These are phyloP conservation scores for Pseudogymnoascus sp. DNA, from an alignment of 2,329 filamentous ascomycete genomes.

Conservation along the genomic window DNA sequence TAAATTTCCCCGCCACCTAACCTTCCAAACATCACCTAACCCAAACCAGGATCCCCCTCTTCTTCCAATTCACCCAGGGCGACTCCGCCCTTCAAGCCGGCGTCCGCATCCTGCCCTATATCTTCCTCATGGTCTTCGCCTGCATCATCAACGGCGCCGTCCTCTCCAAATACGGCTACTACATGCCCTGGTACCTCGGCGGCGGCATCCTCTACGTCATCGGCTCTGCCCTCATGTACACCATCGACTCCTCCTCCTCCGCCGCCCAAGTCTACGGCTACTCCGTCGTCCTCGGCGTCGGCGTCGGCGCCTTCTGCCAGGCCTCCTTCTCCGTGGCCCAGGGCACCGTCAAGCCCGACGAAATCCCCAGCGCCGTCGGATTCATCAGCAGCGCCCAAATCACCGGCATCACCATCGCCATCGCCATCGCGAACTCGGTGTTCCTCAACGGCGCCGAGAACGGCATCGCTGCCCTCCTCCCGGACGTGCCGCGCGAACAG, in stretches of 20 bases:
- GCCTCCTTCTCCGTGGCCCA: slow-evolving; percentile 34
- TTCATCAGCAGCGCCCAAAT: slow-evolving; percentile 35
- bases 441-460: slow-evolving; percentile 32
- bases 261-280: slow-evolving; percentile 22
- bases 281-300: slow-evolving; percentile 28
- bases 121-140: slow-evolving; percentile 30
- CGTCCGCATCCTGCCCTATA: slow-evolving; percentile 32
- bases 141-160: slow-evolving; percentile 30
- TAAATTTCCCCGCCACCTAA: neutral
- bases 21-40: slow-evolving; percentile 35
- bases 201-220: slow-evolving; percentile 31
- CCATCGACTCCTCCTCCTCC: slow-evolving; percentile 16
- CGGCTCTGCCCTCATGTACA: slow-evolving; percentile 29
- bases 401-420: slow-evolving; percentile 30
- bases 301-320: slow-evolving; percentile 30
- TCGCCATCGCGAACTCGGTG: slow-evolving; percentile 33
- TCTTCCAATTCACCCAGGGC: slow-evolving; percentile 44
- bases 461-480: slow-evolving; percentile 26
- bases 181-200: slow-evolving; percentile 34
- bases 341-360: slow-evolving; percentile 27
- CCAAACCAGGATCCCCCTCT: slow-evolving; percentile 42
- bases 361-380: slow-evolving; percentile 31
- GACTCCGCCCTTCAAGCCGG: slow-evolving; percentile 40
- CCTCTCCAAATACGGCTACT: slow-evolving; percentile 32
- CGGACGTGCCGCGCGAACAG: slow-evolving; percentile 20